Evolutionary conservation across 768 basidiomycete genomes (phyloP), one percentile per base, ranked within the genome.

Genomic region (Lepiota brunneoincarnata): DNA sequence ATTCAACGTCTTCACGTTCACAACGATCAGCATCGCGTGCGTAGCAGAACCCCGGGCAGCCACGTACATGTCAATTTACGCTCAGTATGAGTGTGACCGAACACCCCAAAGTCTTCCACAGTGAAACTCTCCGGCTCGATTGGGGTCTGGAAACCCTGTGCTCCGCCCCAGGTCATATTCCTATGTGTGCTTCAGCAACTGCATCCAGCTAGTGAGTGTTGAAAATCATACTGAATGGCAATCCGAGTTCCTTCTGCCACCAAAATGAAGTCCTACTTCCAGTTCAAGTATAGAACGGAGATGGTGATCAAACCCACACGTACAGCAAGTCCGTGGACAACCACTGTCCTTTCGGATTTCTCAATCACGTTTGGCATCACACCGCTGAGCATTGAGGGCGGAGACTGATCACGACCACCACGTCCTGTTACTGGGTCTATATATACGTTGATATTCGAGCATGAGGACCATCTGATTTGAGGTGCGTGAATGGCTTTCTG

Each of bases 351-450:
- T 49, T 79, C 71, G 64, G 74, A 89, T 73, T 87, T 89, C 68
- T 89, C 86, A 50, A 91, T 90, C 51, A 88, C 87, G 58, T 73
- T 83, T 6, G 89, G 87, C 6, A 89, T 82, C 26, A 89, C 79
- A 0, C 75, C 78, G 49, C 85, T 72, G 44, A 78, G 53, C 53
- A 54, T 54, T 3, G 53, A 91, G 73, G 2, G 89, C 84, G 4
- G 74, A 78, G 51, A 89, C 74, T 0, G 80, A 76, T 12, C 86
- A 74, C 0, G 86, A 85, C 42, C 38, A 37, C 45, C 37, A 1
- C 78, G 69, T 55, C 86, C 87, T 5, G 54, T 63, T 60, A 88
- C 88, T 7, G 81, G 81, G 2, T 74, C 59, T 3, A 80, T 77
- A 71, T 89, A 89, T 2, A 89, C 86, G 44, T 79, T 57, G 6